Conservation (phyloP, 108 stramenopile species). For the Aurantiochytrium sp. region DNA sequence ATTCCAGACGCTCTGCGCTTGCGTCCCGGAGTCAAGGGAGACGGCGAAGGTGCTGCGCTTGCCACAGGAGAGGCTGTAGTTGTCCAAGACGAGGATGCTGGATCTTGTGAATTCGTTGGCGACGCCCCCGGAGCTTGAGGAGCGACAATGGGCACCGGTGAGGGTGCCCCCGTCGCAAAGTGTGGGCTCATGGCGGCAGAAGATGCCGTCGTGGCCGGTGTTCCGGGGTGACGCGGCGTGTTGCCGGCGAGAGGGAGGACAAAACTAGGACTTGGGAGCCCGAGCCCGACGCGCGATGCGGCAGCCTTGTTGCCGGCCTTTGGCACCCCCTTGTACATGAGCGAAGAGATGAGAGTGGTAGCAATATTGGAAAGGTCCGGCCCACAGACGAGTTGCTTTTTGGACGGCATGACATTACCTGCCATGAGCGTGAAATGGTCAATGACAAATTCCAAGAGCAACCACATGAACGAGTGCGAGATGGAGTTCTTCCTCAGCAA, state of each 20-base stretch:
- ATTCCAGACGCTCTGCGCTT: too few relatives aligned
- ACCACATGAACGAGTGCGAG: not conserved
- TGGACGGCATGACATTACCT: not conserved
- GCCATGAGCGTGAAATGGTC: not conserved
- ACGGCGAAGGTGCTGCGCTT: too few relatives aligned
- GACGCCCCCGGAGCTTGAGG: too few relatives aligned
- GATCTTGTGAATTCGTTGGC: too few relatives aligned
- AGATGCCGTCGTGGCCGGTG: not conserved
- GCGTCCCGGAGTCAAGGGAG: too few relatives aligned
- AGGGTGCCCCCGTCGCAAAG: not conserved
- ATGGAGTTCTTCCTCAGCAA: conserved; percentile 41
- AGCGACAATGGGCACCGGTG: too few relatives aligned
- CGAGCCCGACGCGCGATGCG: not conserved
- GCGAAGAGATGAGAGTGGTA: not conserved
- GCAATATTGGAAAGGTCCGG: not conserved
- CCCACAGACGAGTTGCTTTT: not conserved
- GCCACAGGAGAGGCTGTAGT: too few relatives aligned
- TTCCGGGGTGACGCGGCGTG: not conserved
- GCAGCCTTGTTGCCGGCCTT: not conserved
- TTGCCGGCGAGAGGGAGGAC: not conserved
- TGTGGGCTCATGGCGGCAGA: not conserved
- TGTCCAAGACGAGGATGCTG: too few relatives aligned
- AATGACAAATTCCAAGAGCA: not conserved
- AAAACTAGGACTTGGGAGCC: not conserved
- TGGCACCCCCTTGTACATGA: not conserved